A percentile compares a stretch with the other conserved stretches of the same genome.
phyloP scores from a whole-genome alignment of 2,329 filamentous ascomycete genomes.

The Penicillium fuscoglaucum region DNA sequence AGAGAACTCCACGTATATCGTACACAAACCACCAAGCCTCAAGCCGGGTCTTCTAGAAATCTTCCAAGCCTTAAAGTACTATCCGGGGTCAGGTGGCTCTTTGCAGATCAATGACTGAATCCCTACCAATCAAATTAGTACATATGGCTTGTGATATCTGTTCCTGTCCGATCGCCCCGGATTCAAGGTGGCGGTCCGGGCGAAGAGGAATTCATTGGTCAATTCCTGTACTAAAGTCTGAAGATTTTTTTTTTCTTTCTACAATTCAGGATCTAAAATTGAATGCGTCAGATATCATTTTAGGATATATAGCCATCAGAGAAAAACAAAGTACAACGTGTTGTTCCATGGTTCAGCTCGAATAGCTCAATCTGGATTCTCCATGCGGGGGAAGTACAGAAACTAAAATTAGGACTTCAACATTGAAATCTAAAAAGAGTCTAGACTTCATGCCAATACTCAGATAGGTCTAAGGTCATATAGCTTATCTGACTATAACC shows the following conservation, averaged over 20 bases:
- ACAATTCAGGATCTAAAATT: neutral
- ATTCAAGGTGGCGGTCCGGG: neutral
- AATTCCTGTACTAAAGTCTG: neutral
- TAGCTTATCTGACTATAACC: constrained; percentile 6
- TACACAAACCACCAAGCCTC: neutral
- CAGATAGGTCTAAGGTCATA: neutral
- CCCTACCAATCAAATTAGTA: neutral
- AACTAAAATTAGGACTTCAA: neutral
- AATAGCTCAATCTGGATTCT: neutral
- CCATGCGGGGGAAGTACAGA: neutral
- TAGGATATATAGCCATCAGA: neutral
- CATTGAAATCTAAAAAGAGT: neutral
- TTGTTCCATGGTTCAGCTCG: neutral
- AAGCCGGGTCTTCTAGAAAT: constrained; percentile 7
- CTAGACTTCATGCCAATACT: neutral
- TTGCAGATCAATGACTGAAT: constrained; percentile 2
- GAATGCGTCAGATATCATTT: neutral
- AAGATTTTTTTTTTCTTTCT: neutral
- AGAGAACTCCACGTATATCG: neutral
- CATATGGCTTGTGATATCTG: neutral
- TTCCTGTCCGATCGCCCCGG: constrained; percentile 5
- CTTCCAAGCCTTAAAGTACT: neutral
- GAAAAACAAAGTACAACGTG: neutral
- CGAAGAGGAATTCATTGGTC: constrained; percentile 4
- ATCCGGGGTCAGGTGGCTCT: constrained; percentile 8